Evolutionary conservation across 2,329 filamentous ascomycete genomes (phyloP), one percentile per base, ranked within the genome.

Genomic region (Xylariaceae sp.): DNA sequence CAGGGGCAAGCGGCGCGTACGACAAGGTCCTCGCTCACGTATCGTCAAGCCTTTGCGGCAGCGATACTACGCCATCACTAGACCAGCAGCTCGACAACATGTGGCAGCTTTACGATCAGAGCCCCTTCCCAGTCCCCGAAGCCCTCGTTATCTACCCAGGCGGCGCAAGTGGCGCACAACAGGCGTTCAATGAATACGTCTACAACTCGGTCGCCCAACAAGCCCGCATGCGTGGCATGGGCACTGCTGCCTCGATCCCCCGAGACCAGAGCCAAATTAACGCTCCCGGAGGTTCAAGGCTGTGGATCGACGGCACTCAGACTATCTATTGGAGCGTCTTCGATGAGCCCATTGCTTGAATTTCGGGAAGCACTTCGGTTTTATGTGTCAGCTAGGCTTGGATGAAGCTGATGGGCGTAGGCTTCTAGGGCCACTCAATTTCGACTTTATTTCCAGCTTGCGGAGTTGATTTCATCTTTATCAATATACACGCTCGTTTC

Each of bases 301-400:
- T 45, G 17, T 45, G 42, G 42, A 45, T 45, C 33, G 42, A 45
- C 14, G 42, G 18, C 17, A 12, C 22, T 5, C 16, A 28, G 42
- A 34, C 13, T 5, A 45, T 45, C 31, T 45, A 45, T 28, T 45
- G 42, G 42, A 45, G 42, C 33, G 11, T 17, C n/a, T 45, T 45
- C 42, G 28, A 45, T 31, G 5, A 45, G 9, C 42, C 42, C 42
- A 45, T 45, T 45, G 42, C 42, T 45, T 45, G 33, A 28, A n/a
- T 22, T 3, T 46, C 17, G 42, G 11, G n/a, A 45, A 18, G 43
- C 19, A 18, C n/a, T n/a, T n/a, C n/a, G n/a, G n/a, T n/a, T n/a
- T n/a, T n/a, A n/a, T n/a, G n/a, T n/a, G n/a, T n/a, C n/a, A n/a
- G n/a, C n/a, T n/a, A n/a, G n/a, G n/a, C n/a, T n/a, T n/a, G n/a